Base-by-base conservation (phyloP, 495 filamentous ascomycete genomes). In the Tuber indicum region DNA sequence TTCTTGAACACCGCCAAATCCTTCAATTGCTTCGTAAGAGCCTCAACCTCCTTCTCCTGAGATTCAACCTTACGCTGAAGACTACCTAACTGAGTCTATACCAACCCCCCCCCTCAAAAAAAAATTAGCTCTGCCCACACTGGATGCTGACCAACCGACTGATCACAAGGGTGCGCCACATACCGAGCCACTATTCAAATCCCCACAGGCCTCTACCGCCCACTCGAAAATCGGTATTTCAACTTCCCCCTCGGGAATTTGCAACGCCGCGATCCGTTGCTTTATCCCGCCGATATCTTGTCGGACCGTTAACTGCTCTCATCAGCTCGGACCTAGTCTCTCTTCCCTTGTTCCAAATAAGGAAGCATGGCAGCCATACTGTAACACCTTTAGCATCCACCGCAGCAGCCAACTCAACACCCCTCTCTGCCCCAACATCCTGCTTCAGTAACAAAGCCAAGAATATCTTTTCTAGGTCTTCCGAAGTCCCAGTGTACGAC, bases 1-100 rank as follows among this genome's bases (percentile, higher is more conserved):
- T 85, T 87, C 73, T 87, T 87, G 19, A 89, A 79, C 9, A 82
- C 85, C 6, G 85, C 85, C 62, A 89, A 85, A 70, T 86, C 85
- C 75, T 85, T 83, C 70, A 88, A 83, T n/a, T 88, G 79, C 21
- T 86, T 79, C 43, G 83, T 85, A 45, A 87, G 85, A 41, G 87
- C 87, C 70, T 86, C 82, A 39, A 85, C 86, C 75, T 84, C 73
- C 85, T 86, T 3, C 75, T 74, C 75, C 84, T 86, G 19, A 77
- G 76, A n/a, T 72, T 74, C 12, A 75, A 82, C 36, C 81, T 47
- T 73, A 58, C 72, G 62, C 44, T 82, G 44, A 70, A 70, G 74
- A 76, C 66, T 36, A 77, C 74, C 66, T 41, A 70, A 5, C n/a
- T 81, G 52, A 41, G 43, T 9, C 43, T 74, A 52, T n/a, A 49